Evolutionary conservation across 352 stramenopile genomes (phyloP), one percentile per base, ranked within the genome.

Genomic region (Globisporangium splendens): DNA sequence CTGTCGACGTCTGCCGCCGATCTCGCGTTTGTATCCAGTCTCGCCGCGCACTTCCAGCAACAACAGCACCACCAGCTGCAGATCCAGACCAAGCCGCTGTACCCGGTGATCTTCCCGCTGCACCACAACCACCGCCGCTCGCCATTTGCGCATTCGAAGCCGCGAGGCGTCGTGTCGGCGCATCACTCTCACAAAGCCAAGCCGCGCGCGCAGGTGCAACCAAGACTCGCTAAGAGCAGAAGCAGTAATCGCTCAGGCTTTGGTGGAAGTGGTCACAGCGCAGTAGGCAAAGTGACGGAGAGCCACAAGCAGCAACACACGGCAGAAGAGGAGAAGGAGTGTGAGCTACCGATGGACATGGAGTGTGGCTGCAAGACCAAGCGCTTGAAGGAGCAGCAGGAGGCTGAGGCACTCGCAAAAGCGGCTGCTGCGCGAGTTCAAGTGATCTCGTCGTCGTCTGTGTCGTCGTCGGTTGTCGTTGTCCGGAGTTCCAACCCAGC

Each of bases 311-410:
- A 31, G 35, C 20, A 18, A 8, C 51, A 28, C 31, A 20, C 35
- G 43, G 39, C 31, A 35, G 52, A 54, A 15, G 61, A 66, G 14
- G 33, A 31, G 33, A 64, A 46, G 13, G 63, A 75, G 68, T 79
- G 68, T 55, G 41, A 70, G n/a, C 54, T 79, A 53, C 70, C 70
- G 17, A 75, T 77, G 68, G 68, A 79, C 46, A 79, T 79, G 68
- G 66, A 79, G 54, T 80, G 73, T 39, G 70, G 66, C 39, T 83
- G 73, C 61, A 79, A 79, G 65, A 79, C 59, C 17, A 65, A 65
- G 44, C 70, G 65, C 10, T 43, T 76, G 46, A 76, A 77, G 49
- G 68, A 79, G 46, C 55, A 54, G 55, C 65, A 73, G 54, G 73
- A 79, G 38, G 50, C 62, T 20, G 62, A 77, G 46, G 56, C 66